phyloP scores from a whole-genome alignment of 768 basidiomycete genomes.

The Amanita rubescens region DNA sequence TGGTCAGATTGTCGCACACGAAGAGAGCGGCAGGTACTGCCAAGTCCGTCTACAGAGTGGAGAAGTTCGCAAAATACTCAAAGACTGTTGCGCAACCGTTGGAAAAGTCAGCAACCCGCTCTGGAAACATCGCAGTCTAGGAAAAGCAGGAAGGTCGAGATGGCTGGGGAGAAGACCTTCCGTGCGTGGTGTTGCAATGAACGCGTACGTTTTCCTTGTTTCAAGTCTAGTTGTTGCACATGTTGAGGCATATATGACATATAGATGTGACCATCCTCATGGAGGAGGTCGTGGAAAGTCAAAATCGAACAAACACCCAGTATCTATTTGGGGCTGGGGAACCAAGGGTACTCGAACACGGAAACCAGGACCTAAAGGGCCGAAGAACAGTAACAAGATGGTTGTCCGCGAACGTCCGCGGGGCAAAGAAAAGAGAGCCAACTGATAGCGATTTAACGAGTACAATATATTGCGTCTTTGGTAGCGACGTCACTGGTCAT shows the following conservation, averaged over 20 bases:
- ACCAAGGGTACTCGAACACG: slow-evolving; percentile 91
- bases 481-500: no score
- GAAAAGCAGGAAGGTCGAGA: slow-evolving; percentile 85
- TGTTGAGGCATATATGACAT: slow-evolving; percentile 1
- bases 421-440: slow-evolving; percentile 48
- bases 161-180: slow-evolving; percentile 83
- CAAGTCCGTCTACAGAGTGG: slow-evolving; percentile 88
- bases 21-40: slow-evolving; percentile 61
- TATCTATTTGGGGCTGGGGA: slow-evolving; percentile 88
- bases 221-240: not conserved
- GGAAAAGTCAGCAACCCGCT: slow-evolving; percentile 89
- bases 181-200: slow-evolving; percentile 96
- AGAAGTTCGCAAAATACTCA: slow-evolving; percentile 81
- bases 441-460: no score
- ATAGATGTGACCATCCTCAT: slow-evolving; percentile 87
- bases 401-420: slow-evolving; percentile 81
- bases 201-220: slow-evolving; percentile 53
- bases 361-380: slow-evolving; percentile 85
- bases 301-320: slow-evolving; percentile 92
- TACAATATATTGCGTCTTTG: no score
- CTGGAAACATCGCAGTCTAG: slow-evolving; percentile 78
- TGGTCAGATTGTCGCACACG: slow-evolving; percentile 75
- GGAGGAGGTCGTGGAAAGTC: slow-evolving; percentile 98
- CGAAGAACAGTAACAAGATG: slow-evolving; percentile 86
- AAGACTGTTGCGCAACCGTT: slow-evolving; percentile 80